These are phyloP conservation scores for Patellifolia procumbens DNA, from an alignment of 179 eudicot genomes.

Conservation along the genomic window DNA sequence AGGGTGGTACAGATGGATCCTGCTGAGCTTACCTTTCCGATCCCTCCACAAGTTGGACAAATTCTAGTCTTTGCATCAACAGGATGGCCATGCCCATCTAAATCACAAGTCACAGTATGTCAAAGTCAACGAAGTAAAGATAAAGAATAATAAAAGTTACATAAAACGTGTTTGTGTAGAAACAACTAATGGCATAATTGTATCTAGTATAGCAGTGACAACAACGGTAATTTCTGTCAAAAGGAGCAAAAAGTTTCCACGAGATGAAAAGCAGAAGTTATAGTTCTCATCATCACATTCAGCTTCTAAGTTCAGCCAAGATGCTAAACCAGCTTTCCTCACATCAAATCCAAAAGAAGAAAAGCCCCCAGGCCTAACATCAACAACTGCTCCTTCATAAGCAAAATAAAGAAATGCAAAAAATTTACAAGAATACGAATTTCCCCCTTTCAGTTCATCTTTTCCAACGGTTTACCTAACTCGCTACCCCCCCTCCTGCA, in stretches of 20 bases:
- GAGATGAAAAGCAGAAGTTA: not conserved
- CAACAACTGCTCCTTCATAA: not conserved
- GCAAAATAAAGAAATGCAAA: not conserved
- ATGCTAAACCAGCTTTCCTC: not conserved
- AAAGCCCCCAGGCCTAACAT: not conserved
- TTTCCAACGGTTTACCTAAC: no score
- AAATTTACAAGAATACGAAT: not conserved
- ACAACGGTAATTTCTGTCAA: not conserved
- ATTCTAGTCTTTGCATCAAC: slow-evolving; percentile 60
- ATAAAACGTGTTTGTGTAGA: no score
- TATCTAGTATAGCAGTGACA: not conserved
- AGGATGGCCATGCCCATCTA: slow-evolving; percentile 87
- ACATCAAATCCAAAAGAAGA: not conserved
- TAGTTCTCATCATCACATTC: not conserved
- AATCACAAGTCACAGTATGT: slow-evolving; percentile 30
- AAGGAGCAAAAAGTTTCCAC: not conserved
- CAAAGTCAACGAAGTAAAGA: slow-evolving; percentile 2
- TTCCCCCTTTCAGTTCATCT: not conserved
- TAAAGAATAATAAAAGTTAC: not conserved
- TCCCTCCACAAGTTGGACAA: slow-evolving; percentile 80
- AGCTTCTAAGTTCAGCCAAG: not conserved
- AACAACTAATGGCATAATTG: not conserved
- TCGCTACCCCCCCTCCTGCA: no score
- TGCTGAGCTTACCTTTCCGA: slow-evolving; percentile 63
- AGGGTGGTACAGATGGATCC: not conserved